Conservation (phyloP, 129 eudicot species). For the Centella asiatica region DNA sequence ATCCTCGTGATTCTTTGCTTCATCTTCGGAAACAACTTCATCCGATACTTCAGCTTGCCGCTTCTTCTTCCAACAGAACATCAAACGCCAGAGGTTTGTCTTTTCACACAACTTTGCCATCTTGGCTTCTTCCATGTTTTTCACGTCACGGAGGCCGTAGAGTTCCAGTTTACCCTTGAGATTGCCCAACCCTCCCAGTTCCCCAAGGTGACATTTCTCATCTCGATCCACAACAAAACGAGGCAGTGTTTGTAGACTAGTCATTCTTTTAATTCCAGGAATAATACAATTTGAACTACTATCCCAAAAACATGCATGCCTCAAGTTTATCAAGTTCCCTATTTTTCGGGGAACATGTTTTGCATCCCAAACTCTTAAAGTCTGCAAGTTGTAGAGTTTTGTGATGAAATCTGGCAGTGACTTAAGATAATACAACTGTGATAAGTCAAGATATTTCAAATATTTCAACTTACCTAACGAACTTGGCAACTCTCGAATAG, state of each 20-base stretch:
- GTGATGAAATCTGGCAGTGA: conserved; percentile 17
- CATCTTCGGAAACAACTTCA: neutral
- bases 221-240: neutral
- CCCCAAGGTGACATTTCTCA: conserved; percentile 5
- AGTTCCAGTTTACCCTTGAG: conserved; percentile 18
- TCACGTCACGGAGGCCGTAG: conserved; percentile 9
- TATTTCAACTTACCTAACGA: conserved; percentile 15
- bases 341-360: neutral
- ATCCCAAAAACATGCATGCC: conserved; percentile 1
- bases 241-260: conserved; percentile 8
- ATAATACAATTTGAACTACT: neutral
- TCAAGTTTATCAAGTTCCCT: conserved; percentile 14
- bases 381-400: conserved; percentile 26
- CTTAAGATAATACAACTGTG: neutral
- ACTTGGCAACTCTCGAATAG: conserved; percentile 12
- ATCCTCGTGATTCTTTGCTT: conserved; percentile 1
- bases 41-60: no score
- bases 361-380: neutral
- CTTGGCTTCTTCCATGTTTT: conserved; percentile 13
- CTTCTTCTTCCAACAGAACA: neutral
- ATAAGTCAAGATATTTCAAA: conserved; percentile 20
- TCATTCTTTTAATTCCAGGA: neutral
- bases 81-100: neutral
- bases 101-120: conserved; percentile 6
- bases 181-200: conserved; percentile 9